Base-by-base conservation (phyloP, 176 grass and related monocot species). In the Otatea glauca region DNA sequence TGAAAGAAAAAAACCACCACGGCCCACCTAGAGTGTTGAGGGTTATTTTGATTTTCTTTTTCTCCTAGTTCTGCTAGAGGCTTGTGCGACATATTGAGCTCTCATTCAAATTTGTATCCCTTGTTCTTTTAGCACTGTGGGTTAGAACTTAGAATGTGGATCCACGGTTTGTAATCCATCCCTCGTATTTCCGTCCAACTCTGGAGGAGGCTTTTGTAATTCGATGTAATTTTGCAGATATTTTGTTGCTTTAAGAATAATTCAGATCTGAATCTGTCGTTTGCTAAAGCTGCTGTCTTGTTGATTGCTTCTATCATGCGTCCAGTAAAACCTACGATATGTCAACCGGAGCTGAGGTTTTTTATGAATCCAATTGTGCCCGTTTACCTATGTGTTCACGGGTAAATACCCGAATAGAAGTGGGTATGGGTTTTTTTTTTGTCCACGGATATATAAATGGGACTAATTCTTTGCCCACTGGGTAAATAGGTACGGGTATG, bases 221-320 rank as follows among this genome's bases (percentile, higher is more conserved):
- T 44, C 59, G 47, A 73, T 86, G 48, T 74, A 42, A 90, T 71
- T 68, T 51, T 83, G 74, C 68, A 25, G 67, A 73, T 90, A 47
- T 27, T 45, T 86, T 85, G 3, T 45, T 77, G 25, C 77, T 66
- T 49, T 21, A 44, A 75, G 15, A 85, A 85, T 79, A 70, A 53
- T 70, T 58, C 21, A 29, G 12, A 21, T 80, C 15, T 9, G 37
- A 75, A 77, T 23, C 20, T 32, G 5, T 70, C 44, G 51, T 9
- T 21, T 82, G 23, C 17, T 7, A 44, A 45, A 39, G 10, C 15
- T 72, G 43, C 37, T 56, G n/a, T 4, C 11, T 17, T 42, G 7
- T 5, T 29, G 21, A 70, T 81, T 70, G 42, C 18, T 47, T 65
- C 15, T 24, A 63, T 38, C 11, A 67, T 4, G 67, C 29, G 5